Base-by-base conservation (phyloP, 768 basidiomycete genomes). In the Naganishia vaughanmartiniae region DNA sequence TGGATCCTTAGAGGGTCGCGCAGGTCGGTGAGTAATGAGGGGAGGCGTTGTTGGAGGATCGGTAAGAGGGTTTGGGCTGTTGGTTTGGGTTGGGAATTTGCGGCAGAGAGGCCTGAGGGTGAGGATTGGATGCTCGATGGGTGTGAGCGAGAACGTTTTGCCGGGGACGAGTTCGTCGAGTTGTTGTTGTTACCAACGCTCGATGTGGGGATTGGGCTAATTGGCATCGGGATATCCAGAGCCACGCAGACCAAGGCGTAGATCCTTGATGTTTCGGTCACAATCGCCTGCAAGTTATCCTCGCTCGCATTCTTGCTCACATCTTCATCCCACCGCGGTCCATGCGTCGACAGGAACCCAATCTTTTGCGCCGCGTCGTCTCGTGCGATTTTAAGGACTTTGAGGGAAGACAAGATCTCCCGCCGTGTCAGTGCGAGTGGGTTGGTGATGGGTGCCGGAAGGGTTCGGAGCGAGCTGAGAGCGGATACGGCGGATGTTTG, bases 1-100 rank as follows among this genome's bases (percentile, higher is more conserved):
- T 95, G 86, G 78, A 81, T 5, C 76, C 76, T 65, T 56, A 85
- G 31, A 63, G 76, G 55, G 65, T 72, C 65, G 80, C 80, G 3
- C 76, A 80, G 69, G 14, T 74, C 39, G 53, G 78, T 76, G 70
- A 80, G 82, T 15, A 71, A 63, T 75, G 34, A 63, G 26, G 46
- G 82, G 71, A 73, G 84, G 73, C 69, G 69, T 74, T 71, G 72
- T 73, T 75, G 57, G 21, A 82, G 69, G 33, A 80, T 45, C 5
- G 73, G 51, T 1, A 80, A 60, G 17, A 81, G 68, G 54, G 72
- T 55, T 17, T 70, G 31, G 14, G 73, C 72, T 74, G 42, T 70
- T 70, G 66, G 71, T 73, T 28, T 30, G 56, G 70, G 34, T 55
- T 57, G 51, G 75, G 74, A 17, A 51, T 60, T 54, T 67, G 55